Base-by-base conservation (phyloP, 2,329 filamentous ascomycete species). In the Pyricularia sp. region DNA sequence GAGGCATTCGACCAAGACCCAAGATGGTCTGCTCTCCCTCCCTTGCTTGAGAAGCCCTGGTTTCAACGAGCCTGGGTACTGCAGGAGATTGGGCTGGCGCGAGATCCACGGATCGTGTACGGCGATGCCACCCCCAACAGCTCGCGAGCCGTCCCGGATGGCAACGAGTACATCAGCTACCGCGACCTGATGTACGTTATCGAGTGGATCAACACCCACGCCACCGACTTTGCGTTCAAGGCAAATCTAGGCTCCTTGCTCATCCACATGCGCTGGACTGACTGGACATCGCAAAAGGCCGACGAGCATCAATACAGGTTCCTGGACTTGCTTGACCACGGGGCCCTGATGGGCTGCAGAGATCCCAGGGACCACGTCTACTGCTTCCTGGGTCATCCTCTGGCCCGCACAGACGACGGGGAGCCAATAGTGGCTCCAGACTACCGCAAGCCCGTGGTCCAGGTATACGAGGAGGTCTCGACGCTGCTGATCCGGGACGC, bases 311-410 rank as follows among this genome's bases (percentile, higher is more conserved):
- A 58, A n/a, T 50, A 28, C 17, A 66, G 25, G 25, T 66, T 66
- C 6, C 42, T 66, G 36, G 65, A 66, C 26, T 17, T 66, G 65
- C 25, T 66, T 5, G 25, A 58, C 26, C 65, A 66, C 17, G 65
- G 31, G n/a, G 36, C 31, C 11, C 26, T 42, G n/a, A 17, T 50
- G 31, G 65, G 42, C n/a, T 66, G 65, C 36, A 50, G n/a, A n/a
- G 65, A 66, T 33, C 65, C 31, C 11, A 66, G 65, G 36, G 65
- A 66, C 17, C 33, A 58, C 33, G n/a, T 66, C 65, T 66, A 66
- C 42, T 50, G 31, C 25, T n/a, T 66, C 4, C 42, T 66, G 36
- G 65, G 65, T 4, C 65, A 66, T 30, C 65, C 65, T 7, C 42
- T 66, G 36, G 65, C 36, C 4, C 26, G 3, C 36, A 36, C 12